These are phyloP conservation scores for Geranomyces michiganensis DNA, from an alignment of 192 early-diverging fungal species.

Conservation along the genomic window DNA sequence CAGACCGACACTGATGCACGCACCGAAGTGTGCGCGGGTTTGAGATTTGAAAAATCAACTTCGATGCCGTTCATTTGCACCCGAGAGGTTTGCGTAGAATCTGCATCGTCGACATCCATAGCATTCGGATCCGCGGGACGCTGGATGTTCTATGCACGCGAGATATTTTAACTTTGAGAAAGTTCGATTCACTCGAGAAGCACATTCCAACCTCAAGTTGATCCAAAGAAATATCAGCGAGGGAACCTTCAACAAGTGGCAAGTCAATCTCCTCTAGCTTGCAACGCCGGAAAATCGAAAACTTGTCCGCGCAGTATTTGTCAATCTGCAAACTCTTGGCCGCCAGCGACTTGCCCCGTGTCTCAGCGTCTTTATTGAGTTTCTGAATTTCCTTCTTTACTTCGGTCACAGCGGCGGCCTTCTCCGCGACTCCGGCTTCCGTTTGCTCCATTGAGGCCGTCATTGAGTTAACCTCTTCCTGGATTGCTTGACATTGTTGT, in stretches of 20 bases:
- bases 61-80: constrained; percentile 47
- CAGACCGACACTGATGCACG: neutral
- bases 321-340: constrained; percentile 75
- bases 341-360: constrained; percentile 59
- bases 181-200: no score
- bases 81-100: constrained; percentile 13
- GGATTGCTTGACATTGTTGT: constrained; percentile 51
- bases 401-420: constrained; percentile 57
- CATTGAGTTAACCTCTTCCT: constrained; percentile 47
- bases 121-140: constrained; percentile 11
- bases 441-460: constrained; percentile 55
- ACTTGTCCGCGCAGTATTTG: constrained; percentile 71
- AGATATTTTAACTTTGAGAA: no score
- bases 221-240: constrained; percentile 67
- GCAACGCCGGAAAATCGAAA: constrained; percentile 82
- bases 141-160: no score
- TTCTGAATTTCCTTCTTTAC: constrained; percentile 59
- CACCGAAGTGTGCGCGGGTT: constrained; percentile 52
- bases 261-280: constrained; percentile 93
- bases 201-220: constrained; percentile 28
- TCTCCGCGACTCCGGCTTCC: constrained; percentile 55
- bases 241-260: constrained; percentile 74
- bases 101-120: constrained; percentile 36
- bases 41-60: constrained; percentile 64
- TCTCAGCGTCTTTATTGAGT: constrained; percentile 71